Evolutionary conservation across 805 yeast genomes (phyloP), one percentile per base, ranked within the genome.

Genomic region (Kluyveromyces siamensis): DNA sequence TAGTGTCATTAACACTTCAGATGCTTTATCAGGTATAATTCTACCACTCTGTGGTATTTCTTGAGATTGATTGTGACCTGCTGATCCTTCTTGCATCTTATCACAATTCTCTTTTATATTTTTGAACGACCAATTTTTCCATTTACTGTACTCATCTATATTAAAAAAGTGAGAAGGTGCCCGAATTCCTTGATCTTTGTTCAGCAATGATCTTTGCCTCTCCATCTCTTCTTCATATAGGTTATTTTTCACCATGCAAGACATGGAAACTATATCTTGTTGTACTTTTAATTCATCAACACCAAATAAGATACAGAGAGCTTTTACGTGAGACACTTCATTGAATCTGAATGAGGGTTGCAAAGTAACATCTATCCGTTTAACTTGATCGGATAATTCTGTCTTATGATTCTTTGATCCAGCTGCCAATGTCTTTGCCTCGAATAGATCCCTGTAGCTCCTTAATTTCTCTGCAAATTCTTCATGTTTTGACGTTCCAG

Each of bases 321-420:
- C 64, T n/a, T 55, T 59, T 1, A 80, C 73, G 50, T 73, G 71
- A 17, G 79, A 76, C 65, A 84, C 77, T 51, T 83, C 87, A 0
- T 71, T 53, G 1, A 81, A 48, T 37, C 73, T 70, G 57, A 74
- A 84, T 0, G 82, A 70, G 1, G 87, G 85, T 35, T 64, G 63
- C 3, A 62, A 60, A 2, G 49, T 41, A 35, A 37, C 42, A 19
- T 46, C 48, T 9, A 47, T 33, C 37, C 41, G 37, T 40, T 40
- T 46, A 42, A 47, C 21, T 14, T 33, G 25, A 10, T 43, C 19
- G 8, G 44, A 41, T 18, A n/a, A 14, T 25, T 30, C 36, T 6
- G 16, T 33, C 14, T 9, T 18, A 18, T 13, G 14, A 39, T 19
- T 13, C 27, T 5, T 18, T 6, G 27, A 10, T 13, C 27, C 18